Percentiles rank a stretch among this genome's conserved stretches.
These are phyloP conservation scores for Wickerhamomyces mucosus DNA, from an alignment of 805 yeast genomes.

Conservation along the genomic window DNA sequence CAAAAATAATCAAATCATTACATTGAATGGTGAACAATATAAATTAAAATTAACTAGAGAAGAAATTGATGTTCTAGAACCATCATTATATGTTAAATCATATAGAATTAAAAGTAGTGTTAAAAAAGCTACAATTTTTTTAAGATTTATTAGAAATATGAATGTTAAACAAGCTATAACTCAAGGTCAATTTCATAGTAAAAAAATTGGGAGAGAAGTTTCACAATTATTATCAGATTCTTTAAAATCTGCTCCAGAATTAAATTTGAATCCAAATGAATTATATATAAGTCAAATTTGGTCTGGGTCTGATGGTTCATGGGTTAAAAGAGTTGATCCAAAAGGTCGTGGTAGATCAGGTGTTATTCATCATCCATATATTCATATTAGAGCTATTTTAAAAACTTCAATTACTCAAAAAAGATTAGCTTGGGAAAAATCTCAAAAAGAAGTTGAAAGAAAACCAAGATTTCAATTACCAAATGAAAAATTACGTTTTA, in stretches of 20 bases:
- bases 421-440: constrained; percentile 52
- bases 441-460: constrained; percentile 33
- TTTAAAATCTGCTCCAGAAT: constrained; percentile 51
- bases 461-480: constrained; percentile 45
- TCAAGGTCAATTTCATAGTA: constrained; percentile 82
- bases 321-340: constrained; percentile 61
- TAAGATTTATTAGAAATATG: constrained; percentile 67
- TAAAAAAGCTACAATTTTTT: constrained; percentile 76
- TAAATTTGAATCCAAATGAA: constrained; percentile 50
- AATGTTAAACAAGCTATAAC: constrained; percentile 74
- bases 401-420: constrained; percentile 55
- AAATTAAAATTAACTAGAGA: constrained; percentile 46
- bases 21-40: constrained; percentile 36
- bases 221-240: constrained; percentile 70
- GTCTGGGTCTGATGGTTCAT: constrained; percentile 83
- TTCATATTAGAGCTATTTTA: constrained; percentile 73
- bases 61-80: constrained; percentile 77
- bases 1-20: constrained; percentile 48
- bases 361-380: constrained; percentile 60
- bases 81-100: constrained; percentile 74
- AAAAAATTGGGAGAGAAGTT: constrained; percentile 70
- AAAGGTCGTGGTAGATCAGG: constrained; percentile 93
- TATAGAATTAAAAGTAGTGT: constrained; percentile 78
- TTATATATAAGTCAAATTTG: constrained; percentile 74
- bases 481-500: constrained; percentile 37